Percentiles rank a stretch among this genome's conserved stretches.
These are phyloP conservation scores for Neocallimastix lanati DNA, from an alignment of 192 early-diverging fungal species.

Conservation along the genomic window DNA sequence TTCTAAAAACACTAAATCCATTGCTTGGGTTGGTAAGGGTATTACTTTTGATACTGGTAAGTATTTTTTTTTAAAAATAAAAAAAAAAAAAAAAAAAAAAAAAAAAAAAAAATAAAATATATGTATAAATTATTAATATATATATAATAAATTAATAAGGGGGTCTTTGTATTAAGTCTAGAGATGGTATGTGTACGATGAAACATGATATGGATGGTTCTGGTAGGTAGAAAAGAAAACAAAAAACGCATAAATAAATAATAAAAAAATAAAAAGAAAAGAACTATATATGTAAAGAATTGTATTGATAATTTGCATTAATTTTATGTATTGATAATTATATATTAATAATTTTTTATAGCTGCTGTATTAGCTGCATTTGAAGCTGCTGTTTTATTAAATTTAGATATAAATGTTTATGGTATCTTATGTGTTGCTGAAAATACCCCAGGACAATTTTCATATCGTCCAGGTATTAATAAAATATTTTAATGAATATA, in stretches of 20 bases:
- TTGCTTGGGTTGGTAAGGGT: constrained; percentile 35
- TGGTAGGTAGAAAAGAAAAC: background rate
- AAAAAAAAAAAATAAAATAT: too few species aligned
- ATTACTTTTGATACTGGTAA: constrained; percentile 32
- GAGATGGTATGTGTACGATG: constrained; percentile 13
- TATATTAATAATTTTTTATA: too few species aligned
- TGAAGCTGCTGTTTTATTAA: constrained; percentile 11
- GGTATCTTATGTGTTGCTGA: constrained; percentile 30
- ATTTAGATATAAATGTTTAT: constrained; percentile 8
- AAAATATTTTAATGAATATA: too few species aligned
- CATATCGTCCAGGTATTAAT: constrained; percentile 6
- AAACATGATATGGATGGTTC: constrained; percentile 35
- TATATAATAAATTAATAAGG: background rate
- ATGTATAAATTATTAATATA: background rate
- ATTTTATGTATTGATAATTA: too few species aligned
- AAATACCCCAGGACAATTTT: constrained; percentile 10
- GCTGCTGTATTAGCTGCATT: constrained; percentile 23
- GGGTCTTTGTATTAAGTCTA: constrained; percentile 21
- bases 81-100: too few species aligned
- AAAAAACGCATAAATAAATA: too few species aligned
- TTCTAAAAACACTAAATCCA: constrained; percentile 10
- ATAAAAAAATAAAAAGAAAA: too few species aligned
- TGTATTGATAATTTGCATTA: too few species aligned
- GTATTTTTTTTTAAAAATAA: too few species aligned
- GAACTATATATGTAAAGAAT: too few species aligned